These are phyloP conservation scores for Starmerella floris DNA, from an alignment of 805 yeast genomes.

Conservation along the genomic window DNA sequence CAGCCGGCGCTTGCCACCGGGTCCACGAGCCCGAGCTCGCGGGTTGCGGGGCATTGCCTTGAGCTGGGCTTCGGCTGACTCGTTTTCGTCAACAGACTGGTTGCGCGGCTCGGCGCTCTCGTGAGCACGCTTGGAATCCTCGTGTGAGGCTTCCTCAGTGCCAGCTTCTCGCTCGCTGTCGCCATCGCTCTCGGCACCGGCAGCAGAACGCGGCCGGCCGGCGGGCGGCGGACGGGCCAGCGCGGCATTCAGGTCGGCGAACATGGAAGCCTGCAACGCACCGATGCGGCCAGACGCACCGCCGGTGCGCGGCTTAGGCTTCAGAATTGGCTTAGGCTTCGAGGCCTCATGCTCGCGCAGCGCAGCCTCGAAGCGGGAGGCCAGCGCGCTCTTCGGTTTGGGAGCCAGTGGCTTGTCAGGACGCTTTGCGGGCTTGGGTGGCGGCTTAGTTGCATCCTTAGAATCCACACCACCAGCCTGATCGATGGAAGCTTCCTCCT, in stretches of 20 bases:
- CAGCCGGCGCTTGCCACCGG: conserved; percentile 22
- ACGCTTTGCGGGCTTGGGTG: conserved; percentile 8
- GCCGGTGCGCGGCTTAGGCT: conserved; percentile 12
- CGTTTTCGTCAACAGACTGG: conserved; percentile 4
- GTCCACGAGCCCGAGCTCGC: conserved; percentile 24
- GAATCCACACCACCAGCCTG: too few species aligned
- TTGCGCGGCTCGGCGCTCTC: background rate
- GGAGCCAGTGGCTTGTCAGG: conserved; percentile 11
- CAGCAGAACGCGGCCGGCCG: conserved; percentile 9
- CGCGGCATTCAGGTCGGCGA: conserved; percentile 20
- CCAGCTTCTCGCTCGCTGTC: background rate
- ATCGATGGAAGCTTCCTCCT: too few species aligned
- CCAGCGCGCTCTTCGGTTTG: conserved; percentile 13
- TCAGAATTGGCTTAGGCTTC: conserved; percentile 11
- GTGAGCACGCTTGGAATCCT: background rate
- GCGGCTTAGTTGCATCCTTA: conserved; percentile 1
- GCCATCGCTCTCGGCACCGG: background rate
- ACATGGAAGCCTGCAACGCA: conserved; percentile 15
- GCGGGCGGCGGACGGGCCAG: conserved; percentile 19
- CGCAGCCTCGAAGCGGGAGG: conserved; percentile 17
- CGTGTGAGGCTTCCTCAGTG: background rate
- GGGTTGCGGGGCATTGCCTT: conserved; percentile 17
- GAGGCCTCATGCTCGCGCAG: conserved; percentile 14
- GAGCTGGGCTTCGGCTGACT: conserved; percentile 16
- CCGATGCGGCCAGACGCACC: conserved; percentile 9